Base-by-base conservation (phyloP, 345 rosid species). In the Ceriops decandra region DNA sequence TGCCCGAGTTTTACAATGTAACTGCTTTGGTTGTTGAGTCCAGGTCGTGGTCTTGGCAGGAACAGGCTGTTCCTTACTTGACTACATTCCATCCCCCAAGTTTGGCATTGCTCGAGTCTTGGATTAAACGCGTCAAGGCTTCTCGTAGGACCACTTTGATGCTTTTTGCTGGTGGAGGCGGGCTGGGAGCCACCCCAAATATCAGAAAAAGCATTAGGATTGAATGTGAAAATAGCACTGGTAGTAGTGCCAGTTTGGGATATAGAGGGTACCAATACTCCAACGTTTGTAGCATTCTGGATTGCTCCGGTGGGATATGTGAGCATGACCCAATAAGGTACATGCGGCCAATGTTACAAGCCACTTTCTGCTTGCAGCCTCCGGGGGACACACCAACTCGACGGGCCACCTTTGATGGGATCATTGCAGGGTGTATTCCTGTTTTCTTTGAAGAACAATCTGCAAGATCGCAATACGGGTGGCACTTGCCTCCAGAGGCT, bases 151-250 rank as follows among this genome's bases (percentile, higher is more conserved):
- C 80, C 0, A 79, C 82, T 0, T 74, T 89, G 38, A 78, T 88
- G 93, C 82, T 90, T 26, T 95, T 95, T 72, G 95, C 97, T 0
- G 97, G 99, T 5, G 95, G 97, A 0, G 97, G 99, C 26, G 96
- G 97, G 8, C 73, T 86, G 13, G 84, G 80, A 0, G 57, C 87
- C 2, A 21, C 81, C 4, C 93, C 87, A 3, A 95, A 91, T 31
- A 87, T 93, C 61, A 76, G 97, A 60, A 76, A 96, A 62, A 93
- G 99, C 63, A 95, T 95, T 56, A 74, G 99, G 53, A 72, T 74
- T 6, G 97, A 95, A 54, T 95, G 99, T 38, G 84, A 87, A 11
- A 83, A 74, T 70, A 64, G 7, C 36, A 79, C 63, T 28, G 36
- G 53, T 7, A 69, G 62, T 38, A 22, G 36, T 17, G 1, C 36